Conservation (phyloP, 208 protist species). For the Tritrichomonas musculus region DNA sequence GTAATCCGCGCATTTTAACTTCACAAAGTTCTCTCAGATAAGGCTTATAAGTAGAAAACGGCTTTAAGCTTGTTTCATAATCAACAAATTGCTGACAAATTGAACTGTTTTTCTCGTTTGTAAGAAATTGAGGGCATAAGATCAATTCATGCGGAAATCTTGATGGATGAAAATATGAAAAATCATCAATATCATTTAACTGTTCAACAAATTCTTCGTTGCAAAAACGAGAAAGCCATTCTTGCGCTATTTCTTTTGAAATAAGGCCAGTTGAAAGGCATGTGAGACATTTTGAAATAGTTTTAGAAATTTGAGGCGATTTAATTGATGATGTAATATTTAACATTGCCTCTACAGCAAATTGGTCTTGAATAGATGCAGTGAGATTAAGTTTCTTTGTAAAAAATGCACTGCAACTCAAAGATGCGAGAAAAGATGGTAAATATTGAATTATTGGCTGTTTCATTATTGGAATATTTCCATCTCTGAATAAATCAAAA, state of each 20-base stretch:
- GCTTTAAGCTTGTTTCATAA: neutral
- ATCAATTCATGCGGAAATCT: neutral
- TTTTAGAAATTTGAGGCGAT: neutral
- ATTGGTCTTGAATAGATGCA: neutral
- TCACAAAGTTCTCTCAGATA: neutral
- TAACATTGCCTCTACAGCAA: neutral
- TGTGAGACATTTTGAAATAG: conserved; percentile 5
- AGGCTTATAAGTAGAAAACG: neutral
- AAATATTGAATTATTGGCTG: neutral
- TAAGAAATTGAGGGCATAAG: neutral
- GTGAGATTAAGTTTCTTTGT: no score
- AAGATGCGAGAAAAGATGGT: neutral
- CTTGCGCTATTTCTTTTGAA: neutral
- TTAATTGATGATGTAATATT: neutral
- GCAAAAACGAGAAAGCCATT: neutral
- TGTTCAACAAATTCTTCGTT: neutral
- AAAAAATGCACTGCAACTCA: neutral
- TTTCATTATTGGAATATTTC: neutral
- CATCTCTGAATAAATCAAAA: neutral
- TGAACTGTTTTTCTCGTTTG: neutral
- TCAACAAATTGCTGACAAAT: neutral
- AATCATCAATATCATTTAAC: neutral
- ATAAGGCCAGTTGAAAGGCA: neutral
- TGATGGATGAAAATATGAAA: neutral
- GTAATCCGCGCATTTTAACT: neutral